phyloP scores from a whole-genome alignment of 805 yeast genomes.

The Candida koratica region DNA sequence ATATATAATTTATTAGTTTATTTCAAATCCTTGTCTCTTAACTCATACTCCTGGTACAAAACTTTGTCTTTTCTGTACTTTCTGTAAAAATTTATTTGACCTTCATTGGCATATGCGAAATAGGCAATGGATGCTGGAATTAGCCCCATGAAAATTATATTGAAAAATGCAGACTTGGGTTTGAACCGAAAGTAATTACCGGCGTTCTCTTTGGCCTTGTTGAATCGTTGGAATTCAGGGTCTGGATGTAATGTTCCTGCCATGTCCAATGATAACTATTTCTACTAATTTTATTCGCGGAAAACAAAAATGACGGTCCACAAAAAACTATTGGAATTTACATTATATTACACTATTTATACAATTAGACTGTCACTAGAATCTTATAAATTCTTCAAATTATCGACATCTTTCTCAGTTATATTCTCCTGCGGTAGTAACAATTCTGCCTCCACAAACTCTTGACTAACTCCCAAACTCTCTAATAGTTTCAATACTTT shows the following conservation, averaged over 20 bases:
- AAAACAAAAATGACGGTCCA: too few species aligned
- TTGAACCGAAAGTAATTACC: slow-evolving; percentile 43
- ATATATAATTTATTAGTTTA: slow-evolving; percentile 3
- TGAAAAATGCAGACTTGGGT: slow-evolving; percentile 35
- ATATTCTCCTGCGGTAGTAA: slow-evolving; percentile 1
- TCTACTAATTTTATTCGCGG: too few species aligned
- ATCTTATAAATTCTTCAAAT: slow-evolving; percentile 5
- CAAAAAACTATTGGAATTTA: too few species aligned
- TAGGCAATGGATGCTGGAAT: slow-evolving; percentile 36
- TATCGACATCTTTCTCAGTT: slow-evolving; percentile 7
- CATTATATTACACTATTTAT: slow-evolving; percentile 1
- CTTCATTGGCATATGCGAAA: slow-evolving; percentile 37
- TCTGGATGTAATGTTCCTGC: slow-evolving; percentile 44
- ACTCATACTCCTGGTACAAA: slow-evolving; percentile 36
- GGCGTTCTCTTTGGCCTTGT: slow-evolving; percentile 37
- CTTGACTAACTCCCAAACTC: slow-evolving; percentile 18
- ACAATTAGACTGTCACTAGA: not conserved
- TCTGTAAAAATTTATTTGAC: slow-evolving; percentile 31
- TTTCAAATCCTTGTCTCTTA: slow-evolving; percentile 43
- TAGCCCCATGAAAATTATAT: slow-evolving; percentile 33
- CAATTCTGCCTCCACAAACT: slow-evolving; percentile 6
- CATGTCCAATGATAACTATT: too few species aligned
- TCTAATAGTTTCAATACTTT: slow-evolving; percentile 34
- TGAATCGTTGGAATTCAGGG: slow-evolving; percentile 39
- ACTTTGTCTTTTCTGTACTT: slow-evolving; percentile 34